Evolutionary conservation across 164 flowering plant species (phyloP), one percentile per base, ranked within the genome.

Genomic region (Aristolochia californica): DNA sequence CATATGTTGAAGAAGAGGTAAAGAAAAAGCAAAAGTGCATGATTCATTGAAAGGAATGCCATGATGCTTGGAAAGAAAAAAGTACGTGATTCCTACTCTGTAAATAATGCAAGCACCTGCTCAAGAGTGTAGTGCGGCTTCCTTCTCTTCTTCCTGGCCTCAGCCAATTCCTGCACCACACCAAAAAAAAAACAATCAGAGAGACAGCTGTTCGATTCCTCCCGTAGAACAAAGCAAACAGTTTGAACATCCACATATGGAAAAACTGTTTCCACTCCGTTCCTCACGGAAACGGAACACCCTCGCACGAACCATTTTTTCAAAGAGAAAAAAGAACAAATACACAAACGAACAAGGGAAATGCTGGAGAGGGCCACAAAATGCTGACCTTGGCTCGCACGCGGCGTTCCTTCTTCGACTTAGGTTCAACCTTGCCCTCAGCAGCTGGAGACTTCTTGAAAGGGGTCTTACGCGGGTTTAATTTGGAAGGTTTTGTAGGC

Each of bases 81-180:
- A n/a, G 21, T 23, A 2, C 22, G 22, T n/a, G 16, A 54, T 23
- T 44, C 18, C 18, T 13, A 54, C 13, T 48, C 23, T 20, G 52
- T 34, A 5, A 53, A 50, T 13, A 49, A 8, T 22, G 17, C 25
- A 52, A 66, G 62, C 66, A 86, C 96, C 53, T 83, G 93, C 68
- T 91, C 91, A 48, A 91, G 78, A 59, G 74, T 71, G 72, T 81
- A 91, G 74, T 91, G 84, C 14, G 65, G 72, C 84, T 86, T 91
- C 68, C 98, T 83, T 74, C 70, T 84, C 78, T 78, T 88, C 80
- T 91, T 91, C 74, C 95, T 86, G 43, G 79, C 87, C 59, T 84
- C 88, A 2, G 95, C 73, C 66, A 82, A 49, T 67, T 91, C 96
- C 98, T 91, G 69, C 56, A 71, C 62, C 28, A 58, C 66, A 38